Base-by-base conservation (phyloP, 225 moss, liverwort and hornwort species). In the Neckera pumila region DNA sequence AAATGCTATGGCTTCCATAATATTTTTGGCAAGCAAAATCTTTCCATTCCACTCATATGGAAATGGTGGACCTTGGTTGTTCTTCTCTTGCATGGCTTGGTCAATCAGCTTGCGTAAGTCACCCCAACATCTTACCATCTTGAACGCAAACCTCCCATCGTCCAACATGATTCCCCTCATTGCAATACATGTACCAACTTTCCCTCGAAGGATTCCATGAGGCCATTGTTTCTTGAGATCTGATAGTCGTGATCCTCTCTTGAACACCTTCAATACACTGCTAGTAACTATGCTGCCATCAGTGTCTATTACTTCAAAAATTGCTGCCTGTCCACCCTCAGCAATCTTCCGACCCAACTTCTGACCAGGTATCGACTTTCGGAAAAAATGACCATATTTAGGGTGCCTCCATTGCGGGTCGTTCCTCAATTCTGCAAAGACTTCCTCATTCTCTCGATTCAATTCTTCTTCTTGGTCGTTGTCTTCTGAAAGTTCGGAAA, bases 271-370 rank as follows among this genome's bases (percentile, higher is more conserved):
- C 38, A 38, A 22, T 12, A 69, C 4, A 12, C 0, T 0, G 2
- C 0, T 0, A 36, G 1, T 12, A 0, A 0, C 0, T 25, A 25
- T 0, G 7, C 1, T 70, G 2, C 40, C 70, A 70, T 40, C 70
- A 4, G 0, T 1, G 7, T 14, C 23, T 23, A 25, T 0, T 8
- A 70, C 7, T 40, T 70, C 70, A 7, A 13, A 70, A 13, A 70
- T 70, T 70, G 2, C 40, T 0, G 23, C 70, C 8, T 70, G 70
- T 14, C 40, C 40, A 40, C 70, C 70, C 4, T 70, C 25, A 1
- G 70, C 70, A 70, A 70, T 40, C 70, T 40, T 40, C 8, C 4
- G 70, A 23, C 70, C 40, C 40, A 70, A 23, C 13, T 70, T 70
- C 23, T 1, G 3, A 70, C 0, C 2, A 70, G 0, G 4, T 0